A percentile compares a stretch with the other conserved stretches of the same genome.
Conservation (phyloP, 768 basidiomycete species). For the Pisolithus albus region DNA sequence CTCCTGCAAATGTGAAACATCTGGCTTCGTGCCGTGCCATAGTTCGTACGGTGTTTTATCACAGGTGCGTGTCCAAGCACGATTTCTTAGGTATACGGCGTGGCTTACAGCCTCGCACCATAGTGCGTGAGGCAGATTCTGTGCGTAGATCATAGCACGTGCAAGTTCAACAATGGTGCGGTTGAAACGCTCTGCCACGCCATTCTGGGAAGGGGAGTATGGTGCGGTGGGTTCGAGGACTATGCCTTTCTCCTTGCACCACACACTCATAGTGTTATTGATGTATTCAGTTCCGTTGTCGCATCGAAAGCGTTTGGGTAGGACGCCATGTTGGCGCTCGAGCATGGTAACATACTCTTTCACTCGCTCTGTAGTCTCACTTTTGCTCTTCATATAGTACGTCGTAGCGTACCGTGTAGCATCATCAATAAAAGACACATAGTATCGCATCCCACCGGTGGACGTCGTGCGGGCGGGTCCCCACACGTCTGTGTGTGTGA, state of each 20-base stretch:
- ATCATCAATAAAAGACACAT: background rate
- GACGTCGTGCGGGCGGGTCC: background rate
- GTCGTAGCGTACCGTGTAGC: background rate
- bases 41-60: too few relatives aligned
- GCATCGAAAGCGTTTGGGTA: background rate
- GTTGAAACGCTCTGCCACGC: background rate
- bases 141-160: background rate
- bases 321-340: background rate
- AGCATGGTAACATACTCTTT: background rate
- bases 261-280: background rate
- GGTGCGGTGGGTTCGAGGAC: background rate
- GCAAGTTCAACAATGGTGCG: background rate
- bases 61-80: background rate
- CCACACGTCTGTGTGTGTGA: conserved; percentile 7
- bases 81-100: background rate
- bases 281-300: background rate
- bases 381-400: background rate
- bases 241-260: background rate
- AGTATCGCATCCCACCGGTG: background rate
- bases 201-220: background rate
- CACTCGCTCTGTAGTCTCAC: background rate
- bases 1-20: too few relatives aligned
- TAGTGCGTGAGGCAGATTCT: background rate
- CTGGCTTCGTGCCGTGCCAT: too few relatives aligned
- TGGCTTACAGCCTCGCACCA: background rate